phyloP scores from a whole-genome alignment of 2,329 filamentous ascomycete genomes.

The Ascochyta lentis region DNA sequence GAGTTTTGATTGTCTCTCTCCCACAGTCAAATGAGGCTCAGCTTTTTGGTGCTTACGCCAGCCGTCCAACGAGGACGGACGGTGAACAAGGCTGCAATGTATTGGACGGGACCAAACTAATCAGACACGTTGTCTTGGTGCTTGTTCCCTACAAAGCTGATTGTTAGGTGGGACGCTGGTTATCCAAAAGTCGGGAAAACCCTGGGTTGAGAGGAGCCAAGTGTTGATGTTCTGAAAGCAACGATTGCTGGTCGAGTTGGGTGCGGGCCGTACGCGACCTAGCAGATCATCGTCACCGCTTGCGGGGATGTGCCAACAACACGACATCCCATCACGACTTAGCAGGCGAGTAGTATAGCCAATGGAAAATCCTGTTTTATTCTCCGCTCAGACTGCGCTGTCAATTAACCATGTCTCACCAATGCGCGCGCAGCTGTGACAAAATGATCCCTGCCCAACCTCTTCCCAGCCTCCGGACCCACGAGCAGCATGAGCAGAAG shows the following conservation, averaged over 20 bases:
- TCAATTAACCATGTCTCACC: constrained; percentile 28
- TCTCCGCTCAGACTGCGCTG: constrained; percentile 5
- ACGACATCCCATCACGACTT: constrained; percentile 8
- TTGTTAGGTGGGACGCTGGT: too few relatives aligned
- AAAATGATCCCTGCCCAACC: constrained; percentile 35
- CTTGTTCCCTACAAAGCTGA: too few relatives aligned
- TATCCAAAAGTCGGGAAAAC: too few relatives aligned
- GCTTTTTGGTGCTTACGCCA: too few relatives aligned
- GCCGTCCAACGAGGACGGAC: too few relatives aligned
- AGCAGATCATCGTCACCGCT: constrained; percentile 14
- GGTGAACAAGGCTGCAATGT: too few relatives aligned
- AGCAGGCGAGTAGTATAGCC: constrained; percentile 4
- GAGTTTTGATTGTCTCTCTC: too few relatives aligned
- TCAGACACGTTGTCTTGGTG: too few relatives aligned
- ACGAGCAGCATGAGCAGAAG: constrained; percentile 10
- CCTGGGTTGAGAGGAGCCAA: too few relatives aligned
- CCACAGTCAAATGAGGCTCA: too few relatives aligned
- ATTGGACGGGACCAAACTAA: too few relatives aligned
- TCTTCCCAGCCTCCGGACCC: constrained; percentile 33
- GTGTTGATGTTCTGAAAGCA: too few relatives aligned
- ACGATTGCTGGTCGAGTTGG: neutral
- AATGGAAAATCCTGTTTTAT: constrained; percentile 17
- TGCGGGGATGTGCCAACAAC: constrained; percentile 11
- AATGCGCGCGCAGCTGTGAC: constrained; percentile 30
- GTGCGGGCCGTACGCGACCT: constrained; percentile 10